phyloP scores from a whole-genome alignment of 495 filamentous ascomycete genomes.

The Lophiotrema nucula region DNA sequence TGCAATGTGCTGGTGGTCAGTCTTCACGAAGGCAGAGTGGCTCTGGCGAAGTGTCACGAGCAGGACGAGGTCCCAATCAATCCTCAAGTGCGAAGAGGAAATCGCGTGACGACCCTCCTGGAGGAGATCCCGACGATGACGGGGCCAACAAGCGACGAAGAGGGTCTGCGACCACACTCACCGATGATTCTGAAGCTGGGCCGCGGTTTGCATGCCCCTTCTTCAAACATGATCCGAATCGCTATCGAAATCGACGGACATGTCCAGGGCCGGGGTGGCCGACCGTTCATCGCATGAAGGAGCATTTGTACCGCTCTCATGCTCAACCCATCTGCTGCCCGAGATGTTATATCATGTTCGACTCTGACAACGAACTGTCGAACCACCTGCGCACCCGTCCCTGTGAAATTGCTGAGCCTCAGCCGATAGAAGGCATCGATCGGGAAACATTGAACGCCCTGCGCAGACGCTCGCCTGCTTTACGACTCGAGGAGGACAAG shows the following conservation, averaged over 20 bases:
- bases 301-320: conserved; percentile 24
- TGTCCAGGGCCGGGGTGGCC: conserved; percentile 25
- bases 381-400: conserved; percentile 9
- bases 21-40: background rate
- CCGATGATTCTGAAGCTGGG: conserved; percentile 22
- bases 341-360: conserved; percentile 20
- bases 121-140: conserved; percentile 14
- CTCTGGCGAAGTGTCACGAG: background rate
- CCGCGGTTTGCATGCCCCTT: conserved; percentile 25
- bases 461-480: conserved; percentile 8
- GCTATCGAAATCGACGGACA: conserved; percentile 20
- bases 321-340: conserved; percentile 22
- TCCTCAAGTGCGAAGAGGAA: conserved; percentile 17
- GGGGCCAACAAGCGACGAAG: conserved; percentile 17
- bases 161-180: conserved; percentile 16
- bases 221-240: conserved; percentile 26
- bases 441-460: conserved; percentile 21
- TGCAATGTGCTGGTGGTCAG: conserved; percentile 20
- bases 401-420: conserved; percentile 8
- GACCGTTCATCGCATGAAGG: conserved; percentile 26
- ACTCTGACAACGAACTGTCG: conserved; percentile 16
- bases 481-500: conserved; percentile 26
- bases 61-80: conserved; percentile 5
- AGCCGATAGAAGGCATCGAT: conserved; percentile 24
- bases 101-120: background rate